Percentiles rank a stretch among this genome's conserved stretches.
phyloP scores from a whole-genome alignment of 2,329 filamentous ascomycete species.

The Alternaria ventricosa region DNA sequence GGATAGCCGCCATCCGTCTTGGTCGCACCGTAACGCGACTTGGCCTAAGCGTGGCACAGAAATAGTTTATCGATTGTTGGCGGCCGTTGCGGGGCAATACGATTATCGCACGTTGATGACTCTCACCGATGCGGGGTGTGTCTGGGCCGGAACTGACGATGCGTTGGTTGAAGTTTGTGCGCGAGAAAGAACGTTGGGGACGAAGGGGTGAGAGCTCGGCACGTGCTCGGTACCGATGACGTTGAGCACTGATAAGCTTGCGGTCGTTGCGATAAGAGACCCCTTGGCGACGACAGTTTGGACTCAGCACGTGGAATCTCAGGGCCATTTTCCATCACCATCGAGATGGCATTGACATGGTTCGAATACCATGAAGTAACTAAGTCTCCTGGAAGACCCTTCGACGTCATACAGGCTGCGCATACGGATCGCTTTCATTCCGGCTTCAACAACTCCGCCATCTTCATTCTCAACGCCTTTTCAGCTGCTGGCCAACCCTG shows the following conservation, averaged over 20 bases:
- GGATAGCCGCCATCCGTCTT: constrained; percentile 1
- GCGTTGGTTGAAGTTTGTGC: not conserved
- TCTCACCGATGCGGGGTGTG: not conserved
- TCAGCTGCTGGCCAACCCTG: constrained; percentile 11
- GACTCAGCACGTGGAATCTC: not conserved
- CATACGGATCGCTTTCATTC: not conserved
- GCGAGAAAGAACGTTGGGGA: not conserved
- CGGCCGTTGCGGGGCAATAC: not conserved
- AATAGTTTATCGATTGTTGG: constrained; percentile 5
- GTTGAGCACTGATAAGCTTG: not conserved
- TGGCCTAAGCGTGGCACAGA: not conserved
- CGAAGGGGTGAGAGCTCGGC: not conserved
- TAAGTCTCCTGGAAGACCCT: not conserved
- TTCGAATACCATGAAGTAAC: not conserved
- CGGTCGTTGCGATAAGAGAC: not conserved
- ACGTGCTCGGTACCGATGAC: not conserved
- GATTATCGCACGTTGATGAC: not conserved
- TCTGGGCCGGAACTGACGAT: not conserved
- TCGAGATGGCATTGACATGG: not conserved
- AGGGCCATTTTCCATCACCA: not conserved
- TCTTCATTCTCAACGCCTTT: constrained; percentile 3
- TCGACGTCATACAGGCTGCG: not conserved
- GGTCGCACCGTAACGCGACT: not conserved
- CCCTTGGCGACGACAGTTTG: not conserved
- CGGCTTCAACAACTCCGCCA: not conserved